These are phyloP conservation scores for Saturnispora saitoi DNA, from an alignment of 805 yeast genomes.

Conservation along the genomic window DNA sequence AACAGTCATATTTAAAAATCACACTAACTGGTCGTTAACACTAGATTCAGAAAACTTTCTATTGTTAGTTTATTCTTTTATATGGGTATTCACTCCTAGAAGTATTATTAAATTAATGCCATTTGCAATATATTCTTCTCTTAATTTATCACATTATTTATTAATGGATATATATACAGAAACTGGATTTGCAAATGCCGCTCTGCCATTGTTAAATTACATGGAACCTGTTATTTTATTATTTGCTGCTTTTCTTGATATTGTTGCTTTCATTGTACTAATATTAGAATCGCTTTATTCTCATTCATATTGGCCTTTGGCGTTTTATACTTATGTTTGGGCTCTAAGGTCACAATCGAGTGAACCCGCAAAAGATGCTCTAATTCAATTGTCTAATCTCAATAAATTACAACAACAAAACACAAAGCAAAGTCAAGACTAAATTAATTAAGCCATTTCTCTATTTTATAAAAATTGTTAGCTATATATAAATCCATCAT, in stretches of 20 bases:
- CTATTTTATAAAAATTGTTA: background rate
- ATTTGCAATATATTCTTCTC: slow-evolving; percentile 33
- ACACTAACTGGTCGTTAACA: slow-evolving; percentile 8
- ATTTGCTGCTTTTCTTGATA: slow-evolving; percentile 32
- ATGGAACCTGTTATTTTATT: slow-evolving; percentile 31
- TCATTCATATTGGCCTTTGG: slow-evolving; percentile 25
- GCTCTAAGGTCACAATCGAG: slow-evolving; percentile 23
- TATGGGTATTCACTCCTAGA: slow-evolving; percentile 31
- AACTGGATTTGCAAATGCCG: slow-evolving; percentile 26
- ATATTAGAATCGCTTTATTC: slow-evolving; percentile 21
- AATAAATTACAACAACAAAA: background rate
- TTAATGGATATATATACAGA: slow-evolving; percentile 29
- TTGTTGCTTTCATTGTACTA: slow-evolving; percentile 27
- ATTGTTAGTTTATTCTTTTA: slow-evolving; percentile 28
- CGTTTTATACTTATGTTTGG: slow-evolving; percentile 32
- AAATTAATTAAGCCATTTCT: background rate
- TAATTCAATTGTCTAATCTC: background rate
- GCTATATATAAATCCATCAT: background rate
- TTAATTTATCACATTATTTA: slow-evolving; percentile 30
- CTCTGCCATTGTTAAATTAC: slow-evolving; percentile 31
- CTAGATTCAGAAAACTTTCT: slow-evolving; percentile 36
- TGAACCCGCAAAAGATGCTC: background rate
- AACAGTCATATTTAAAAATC: slow-evolving; percentile 22
- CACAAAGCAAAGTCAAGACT: background rate
- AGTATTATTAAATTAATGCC: slow-evolving; percentile 32